A percentile compares a stretch with the other conserved stretches of the same genome.
These are phyloP conservation scores for Colletotrichum nymphaeae DNA, from an alignment of 2,329 filamentous ascomycete species.

Conservation along the genomic window DNA sequence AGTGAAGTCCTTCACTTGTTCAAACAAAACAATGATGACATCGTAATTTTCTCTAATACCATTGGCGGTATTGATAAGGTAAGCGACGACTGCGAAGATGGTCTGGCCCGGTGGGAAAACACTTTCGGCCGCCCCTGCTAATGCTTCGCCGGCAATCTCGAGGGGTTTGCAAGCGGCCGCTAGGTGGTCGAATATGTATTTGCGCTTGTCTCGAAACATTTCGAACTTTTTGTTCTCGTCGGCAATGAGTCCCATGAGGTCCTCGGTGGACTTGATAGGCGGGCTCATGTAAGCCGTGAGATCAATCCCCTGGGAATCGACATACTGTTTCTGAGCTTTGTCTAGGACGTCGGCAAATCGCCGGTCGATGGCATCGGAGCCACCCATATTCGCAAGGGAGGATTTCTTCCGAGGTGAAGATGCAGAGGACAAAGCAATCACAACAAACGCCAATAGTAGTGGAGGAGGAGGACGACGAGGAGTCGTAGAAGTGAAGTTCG, in stretches of 20 bases:
- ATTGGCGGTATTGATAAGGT: conserved; percentile 56
- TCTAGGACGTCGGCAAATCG: conserved; percentile 45
- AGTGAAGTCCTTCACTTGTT: conserved; percentile 56
- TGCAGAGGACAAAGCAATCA: too few species aligned
- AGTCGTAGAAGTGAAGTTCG: too few species aligned
- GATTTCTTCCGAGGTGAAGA: background rate
- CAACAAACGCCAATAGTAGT: background rate
- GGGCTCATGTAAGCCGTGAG: conserved; percentile 48
- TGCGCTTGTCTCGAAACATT: conserved; percentile 49
- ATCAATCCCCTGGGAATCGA: conserved; percentile 41
- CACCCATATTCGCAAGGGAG: conserved; percentile 18
- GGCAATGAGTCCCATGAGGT: conserved; percentile 46
- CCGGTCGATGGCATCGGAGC: conserved; percentile 27
- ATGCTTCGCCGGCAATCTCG: conserved; percentile 52
- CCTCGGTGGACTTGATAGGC: conserved; percentile 46
- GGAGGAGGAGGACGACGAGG: background rate
- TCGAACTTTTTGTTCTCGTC: conserved; percentile 49
- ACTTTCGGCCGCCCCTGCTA: conserved; percentile 49
- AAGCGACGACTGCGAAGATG: conserved; percentile 56
- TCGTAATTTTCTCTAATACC: conserved; percentile 58
- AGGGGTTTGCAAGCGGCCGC: conserved; percentile 48
- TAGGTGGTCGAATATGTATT: conserved; percentile 48
- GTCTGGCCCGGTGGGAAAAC: conserved; percentile 53
- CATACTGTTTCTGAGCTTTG: conserved; percentile 48
- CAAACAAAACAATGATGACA: conserved; percentile 56